Evolutionary conservation across 2,329 filamentous ascomycete genomes (phyloP).

Genomic region (Pezicula neosporulosa): DNA sequence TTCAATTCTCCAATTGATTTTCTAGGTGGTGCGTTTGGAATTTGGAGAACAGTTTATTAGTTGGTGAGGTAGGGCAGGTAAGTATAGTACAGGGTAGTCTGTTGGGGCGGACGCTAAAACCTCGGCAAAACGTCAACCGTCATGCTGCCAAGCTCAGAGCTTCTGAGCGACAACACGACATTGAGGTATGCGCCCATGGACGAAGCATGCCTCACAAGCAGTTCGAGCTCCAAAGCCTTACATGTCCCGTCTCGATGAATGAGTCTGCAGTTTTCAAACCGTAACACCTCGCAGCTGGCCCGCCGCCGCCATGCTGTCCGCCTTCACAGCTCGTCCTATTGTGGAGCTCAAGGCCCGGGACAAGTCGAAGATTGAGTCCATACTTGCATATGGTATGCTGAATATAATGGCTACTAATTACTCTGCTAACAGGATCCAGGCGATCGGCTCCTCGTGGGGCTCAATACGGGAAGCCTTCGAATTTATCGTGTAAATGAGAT

Average conservation of each 20-base stretch:
- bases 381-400: conserved; percentile 76
- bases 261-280: conserved; percentile 7
- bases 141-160: background rate
- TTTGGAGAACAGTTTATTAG: too few relatives aligned
- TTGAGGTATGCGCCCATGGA: conserved; percentile 6
- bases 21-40: too few relatives aligned
- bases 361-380: conserved; percentile 95
- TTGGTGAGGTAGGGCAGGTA: too few relatives aligned
- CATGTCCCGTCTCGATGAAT: conserved; percentile 13
- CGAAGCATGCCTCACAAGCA: conserved; percentile 4
- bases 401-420: background rate
- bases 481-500: conserved; percentile 86
- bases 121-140: background rate
- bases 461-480: conserved; percentile 84
- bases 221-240: conserved; percentile 1
- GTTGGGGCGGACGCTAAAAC: background rate
- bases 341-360: conserved; percentile 95
- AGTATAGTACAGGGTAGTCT: too few relatives aligned
- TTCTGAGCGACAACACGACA: background rate
- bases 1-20: too few relatives aligned
- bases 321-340: conserved; percentile 93
- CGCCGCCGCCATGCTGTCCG: conserved; percentile 76
- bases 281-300: conserved; percentile 17
- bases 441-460: conserved; percentile 85
- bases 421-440: conserved; percentile 43